Percentiles rank a stretch among this genome's conserved stretches.
Conservation (phyloP, 2,329 filamentous ascomycete genomes). For the Aureobasidium sp. region DNA sequence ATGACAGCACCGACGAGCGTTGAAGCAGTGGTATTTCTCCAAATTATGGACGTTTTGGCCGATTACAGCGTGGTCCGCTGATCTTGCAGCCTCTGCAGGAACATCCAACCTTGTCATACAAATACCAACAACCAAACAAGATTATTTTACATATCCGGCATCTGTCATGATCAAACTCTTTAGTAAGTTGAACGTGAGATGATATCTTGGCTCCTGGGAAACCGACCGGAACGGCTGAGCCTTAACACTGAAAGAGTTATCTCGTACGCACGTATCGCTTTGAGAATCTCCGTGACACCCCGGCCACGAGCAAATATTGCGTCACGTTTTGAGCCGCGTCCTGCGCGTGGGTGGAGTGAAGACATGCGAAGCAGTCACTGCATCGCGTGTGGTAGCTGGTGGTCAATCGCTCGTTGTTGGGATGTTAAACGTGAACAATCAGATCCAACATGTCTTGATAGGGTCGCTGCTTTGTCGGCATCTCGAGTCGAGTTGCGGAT, state of each 20-base stretch:
- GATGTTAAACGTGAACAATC: neutral
- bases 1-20: neutral
- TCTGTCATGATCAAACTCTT: neutral
- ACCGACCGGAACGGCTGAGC: neutral
- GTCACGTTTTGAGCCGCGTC: neutral
- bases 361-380: neutral
- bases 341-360: neutral
- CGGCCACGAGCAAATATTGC: neutral
- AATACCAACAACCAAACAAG: neutral
- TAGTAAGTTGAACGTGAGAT: neutral
- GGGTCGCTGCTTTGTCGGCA: neutral
- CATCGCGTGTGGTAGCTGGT: neutral
- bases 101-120: neutral
- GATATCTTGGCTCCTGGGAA: neutral
- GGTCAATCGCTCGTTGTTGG: neutral
- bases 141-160: neutral
- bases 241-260: neutral
- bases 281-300: neutral
- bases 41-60: neutral
- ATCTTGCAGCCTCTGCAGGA: neutral
- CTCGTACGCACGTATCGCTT: slow-evolving; percentile 7
- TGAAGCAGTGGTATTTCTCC: neutral
- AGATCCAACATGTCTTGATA: neutral
- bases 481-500: slow-evolving; percentile 6
- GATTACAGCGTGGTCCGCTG: neutral